Evolutionary conservation across 2,329 filamentous ascomycete species (phyloP), one percentile per base, ranked within the genome.

Genomic region (Hymenotorrendiella dingleyae): DNA sequence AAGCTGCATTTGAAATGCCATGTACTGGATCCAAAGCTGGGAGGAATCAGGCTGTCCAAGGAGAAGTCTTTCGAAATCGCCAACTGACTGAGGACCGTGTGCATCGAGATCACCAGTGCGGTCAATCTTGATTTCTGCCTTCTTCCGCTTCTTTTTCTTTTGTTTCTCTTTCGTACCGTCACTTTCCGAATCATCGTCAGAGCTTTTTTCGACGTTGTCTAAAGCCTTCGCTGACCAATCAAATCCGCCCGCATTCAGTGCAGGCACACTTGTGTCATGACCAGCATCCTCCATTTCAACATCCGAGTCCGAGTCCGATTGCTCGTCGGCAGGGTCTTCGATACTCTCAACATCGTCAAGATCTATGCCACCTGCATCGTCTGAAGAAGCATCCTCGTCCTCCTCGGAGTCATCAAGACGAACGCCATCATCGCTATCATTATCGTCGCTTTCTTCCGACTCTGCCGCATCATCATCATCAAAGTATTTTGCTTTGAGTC

Each of bases 1-100:
- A 40, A 94, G 78, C 61, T 94, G 84, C 64, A 96, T 82, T 66
- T 97, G 88, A 75, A 94, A 94, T n/a, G 90, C 89, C 88, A 98
- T 97, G 68, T 98, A 98, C 53, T 87, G 79, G 42, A 96, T 86
- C 93, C 93, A 98, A 21, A 97, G 76, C 48, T 84, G 73, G 1
- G 91, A 94, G n/a, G 86, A 91, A 67, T 97, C 89, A 2, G 93
- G 89, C 62, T 94, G 86, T 43, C 89, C 87, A 17, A 98, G 78
- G 30, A 98, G 77, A 19, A 96, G 80, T 54, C 93, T 84, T 67
- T 98, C 94, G 63, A 89, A 98, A 65, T 98, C 94, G 49, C 85
- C 86, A 12, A 86, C 78, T 1, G 87, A 91, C 62, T 94, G 89
- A 2, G 93, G 93, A 0, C 91, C 91, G 54, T 90, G 80, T 35